Conservation (phyloP, 805 yeast genomes). For the Metschnikowia lunata region DNA sequence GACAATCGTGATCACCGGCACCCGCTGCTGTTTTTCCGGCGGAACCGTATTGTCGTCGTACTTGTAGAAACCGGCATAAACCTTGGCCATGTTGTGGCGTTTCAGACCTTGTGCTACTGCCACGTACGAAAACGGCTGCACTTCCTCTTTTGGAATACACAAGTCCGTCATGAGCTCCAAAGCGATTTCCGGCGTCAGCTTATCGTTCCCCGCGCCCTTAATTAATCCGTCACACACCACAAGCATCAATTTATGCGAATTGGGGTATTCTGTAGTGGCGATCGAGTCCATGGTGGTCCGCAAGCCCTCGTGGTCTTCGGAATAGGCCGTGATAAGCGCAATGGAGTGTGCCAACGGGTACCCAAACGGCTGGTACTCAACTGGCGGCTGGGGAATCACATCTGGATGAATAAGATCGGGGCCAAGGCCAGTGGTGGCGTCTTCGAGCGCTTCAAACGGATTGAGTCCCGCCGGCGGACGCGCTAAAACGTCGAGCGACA, state of each 20-base stretch:
- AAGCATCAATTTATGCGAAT: conserved; percentile 82
- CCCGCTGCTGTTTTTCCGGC: conserved; percentile 75
- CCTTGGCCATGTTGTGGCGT: conserved; percentile 97
- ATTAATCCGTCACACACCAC: conserved; percentile 91
- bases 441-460: conserved; percentile 30
- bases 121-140: conserved; percentile 79
- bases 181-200: conserved; percentile 85
- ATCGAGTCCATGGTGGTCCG: conserved; percentile 87
- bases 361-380: conserved; percentile 73
- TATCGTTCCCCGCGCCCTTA: conserved; percentile 89
- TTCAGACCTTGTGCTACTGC: conserved; percentile 93
- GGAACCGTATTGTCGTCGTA: conserved; percentile 76
- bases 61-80: conserved; percentile 89
- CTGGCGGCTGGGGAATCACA: conserved; percentile 88
- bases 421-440: conserved; percentile 44
- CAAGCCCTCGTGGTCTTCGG: conserved; percentile 84
- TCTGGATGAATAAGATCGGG: conserved; percentile 65
- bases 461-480: conserved; percentile 26
- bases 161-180: conserved; percentile 77
- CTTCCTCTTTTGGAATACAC: conserved; percentile 66
- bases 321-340: conserved; percentile 77
- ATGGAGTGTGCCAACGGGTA: conserved; percentile 54
- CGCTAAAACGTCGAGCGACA: conserved; percentile 31
- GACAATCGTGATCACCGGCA: conserved; percentile 73
- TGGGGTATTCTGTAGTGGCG: conserved; percentile 94